A percentile compares a stretch with the other conserved stretches of the same genome.
Evolutionary conservation across 1,284 basidiomycete species (phyloP).

Genomic region (Malassezia arunalokei): DNA sequence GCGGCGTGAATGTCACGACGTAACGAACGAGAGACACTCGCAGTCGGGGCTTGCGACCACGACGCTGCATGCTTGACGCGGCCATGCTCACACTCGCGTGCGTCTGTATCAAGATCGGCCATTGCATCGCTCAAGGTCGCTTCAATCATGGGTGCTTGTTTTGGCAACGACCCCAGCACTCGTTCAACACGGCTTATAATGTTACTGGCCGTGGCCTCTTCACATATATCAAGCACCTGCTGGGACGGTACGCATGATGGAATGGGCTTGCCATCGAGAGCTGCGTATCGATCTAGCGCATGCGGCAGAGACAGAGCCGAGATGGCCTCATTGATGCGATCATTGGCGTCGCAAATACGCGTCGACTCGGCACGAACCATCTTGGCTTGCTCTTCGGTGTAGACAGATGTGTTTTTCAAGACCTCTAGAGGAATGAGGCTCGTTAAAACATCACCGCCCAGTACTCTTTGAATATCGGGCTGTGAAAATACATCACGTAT

Average conservation of each 20-base stretch:
- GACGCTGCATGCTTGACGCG: slow-evolving; percentile 67
- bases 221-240: background rate
- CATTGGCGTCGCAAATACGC: slow-evolving; percentile 69
- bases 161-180: background rate
- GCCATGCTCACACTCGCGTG: slow-evolving; percentile 47
- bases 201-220: background rate
- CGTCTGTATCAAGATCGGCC: slow-evolving; percentile 39
- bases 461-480: slow-evolving; percentile 84
- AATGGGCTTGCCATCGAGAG: slow-evolving; percentile 51
- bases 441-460: slow-evolving; percentile 81
- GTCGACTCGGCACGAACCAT: slow-evolving; percentile 80
- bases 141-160: background rate
- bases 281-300: slow-evolving; percentile 62
- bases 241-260: slow-evolving; percentile 50
- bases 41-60: slow-evolving; percentile 78
- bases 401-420: slow-evolving; percentile 87
- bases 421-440: slow-evolving; percentile 82
- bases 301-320: slow-evolving; percentile 72
- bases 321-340: slow-evolving; percentile 64
- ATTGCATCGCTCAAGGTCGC: slow-evolving; percentile 19
- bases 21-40: slow-evolving; percentile 49
- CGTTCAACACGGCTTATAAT: slow-evolving; percentile 11
- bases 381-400: slow-evolving; percentile 98
- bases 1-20: slow-evolving; percentile 73
- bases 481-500: slow-evolving; percentile 88